phyloP scores from a whole-genome alignment of 306 rosid species.

The Citrullus colocynthis region DNA sequence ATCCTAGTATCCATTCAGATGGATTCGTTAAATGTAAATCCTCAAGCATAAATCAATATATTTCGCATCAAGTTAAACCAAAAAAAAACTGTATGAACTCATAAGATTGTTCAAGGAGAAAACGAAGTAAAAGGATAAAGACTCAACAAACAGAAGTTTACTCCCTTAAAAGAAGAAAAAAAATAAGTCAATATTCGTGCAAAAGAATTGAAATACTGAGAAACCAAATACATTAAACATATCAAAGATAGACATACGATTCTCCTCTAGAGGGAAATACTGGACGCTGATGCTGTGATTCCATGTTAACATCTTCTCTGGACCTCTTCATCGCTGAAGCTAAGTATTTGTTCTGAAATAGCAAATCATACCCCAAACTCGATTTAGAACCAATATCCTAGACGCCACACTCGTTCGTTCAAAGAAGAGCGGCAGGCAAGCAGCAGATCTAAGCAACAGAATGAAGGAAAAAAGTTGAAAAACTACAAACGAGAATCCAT shows the following conservation, averaged over 20 bases:
- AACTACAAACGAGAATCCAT: conserved; percentile 19
- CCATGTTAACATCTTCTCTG: conserved; percentile 49
- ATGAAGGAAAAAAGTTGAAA: conserved; percentile 3
- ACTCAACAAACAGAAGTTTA: background rate
- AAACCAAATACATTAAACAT: background rate
- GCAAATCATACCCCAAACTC: conserved; percentile 47
- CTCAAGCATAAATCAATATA: background rate
- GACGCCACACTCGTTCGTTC: conserved; percentile 32
- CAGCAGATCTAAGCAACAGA: conserved; percentile 48
- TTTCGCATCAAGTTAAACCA: background rate
- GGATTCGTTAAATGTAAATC: background rate
- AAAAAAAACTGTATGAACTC: background rate
- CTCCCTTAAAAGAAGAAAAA: background rate
- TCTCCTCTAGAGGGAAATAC: conserved; percentile 51
- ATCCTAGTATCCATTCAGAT: background rate
- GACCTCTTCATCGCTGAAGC: conserved; percentile 64
- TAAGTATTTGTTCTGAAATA: conserved; percentile 18
- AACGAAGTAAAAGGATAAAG: background rate
- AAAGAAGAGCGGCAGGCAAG: conserved; percentile 24
- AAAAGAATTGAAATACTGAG: background rate
- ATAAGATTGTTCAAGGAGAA: background rate
- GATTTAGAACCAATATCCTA: conserved; percentile 22
- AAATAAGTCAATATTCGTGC: background rate
- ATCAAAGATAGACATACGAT: conserved; percentile 30
- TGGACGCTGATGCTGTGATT: conserved; percentile 56